These are phyloP conservation scores for Pneumocystis carinii DNA, from an alignment of 1,139 yeast species.

Conservation along the genomic window DNA sequence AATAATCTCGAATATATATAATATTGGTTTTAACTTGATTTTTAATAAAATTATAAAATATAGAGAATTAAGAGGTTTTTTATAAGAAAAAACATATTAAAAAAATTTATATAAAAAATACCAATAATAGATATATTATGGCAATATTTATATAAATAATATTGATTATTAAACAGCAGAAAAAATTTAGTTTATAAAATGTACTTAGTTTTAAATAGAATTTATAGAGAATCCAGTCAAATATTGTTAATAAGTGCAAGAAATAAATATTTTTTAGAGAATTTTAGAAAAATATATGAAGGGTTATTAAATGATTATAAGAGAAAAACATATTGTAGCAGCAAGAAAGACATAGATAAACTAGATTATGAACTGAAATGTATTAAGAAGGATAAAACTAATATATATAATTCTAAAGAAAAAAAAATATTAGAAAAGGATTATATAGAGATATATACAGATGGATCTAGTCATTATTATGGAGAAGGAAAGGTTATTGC, in stretches of 20 bases:
- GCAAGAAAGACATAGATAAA: too few relatives aligned
- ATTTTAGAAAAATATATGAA: too few relatives aligned
- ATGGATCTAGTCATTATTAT: conserved; percentile 53
- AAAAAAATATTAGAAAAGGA: background rate
- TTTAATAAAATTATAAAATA: too few relatives aligned
- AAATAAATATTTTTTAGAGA: background rate
- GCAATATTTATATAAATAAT: background rate
- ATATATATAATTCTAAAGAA: background rate
- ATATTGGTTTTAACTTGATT: too few relatives aligned
- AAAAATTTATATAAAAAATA: too few relatives aligned
- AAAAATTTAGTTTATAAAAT: too few relatives aligned
- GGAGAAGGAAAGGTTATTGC: conserved; percentile 35
- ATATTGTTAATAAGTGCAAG: background rate
- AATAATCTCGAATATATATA: background rate
- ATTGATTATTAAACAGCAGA: too few relatives aligned
- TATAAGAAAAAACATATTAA: too few relatives aligned
- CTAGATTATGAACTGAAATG: too few relatives aligned
- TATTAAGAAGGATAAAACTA: too few relatives aligned
- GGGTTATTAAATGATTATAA: background rate
- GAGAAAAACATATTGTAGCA: too few relatives aligned
- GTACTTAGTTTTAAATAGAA: background rate
- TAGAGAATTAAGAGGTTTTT: too few relatives aligned
- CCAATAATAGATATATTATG: background rate
- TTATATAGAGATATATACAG: conserved; percentile 37
- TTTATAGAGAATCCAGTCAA: background rate